A percentile compares a stretch with the other conserved stretches of the same genome.
phyloP scores from a whole-genome alignment of 495 filamentous ascomycete genomes.

The Halenospora varia region DNA sequence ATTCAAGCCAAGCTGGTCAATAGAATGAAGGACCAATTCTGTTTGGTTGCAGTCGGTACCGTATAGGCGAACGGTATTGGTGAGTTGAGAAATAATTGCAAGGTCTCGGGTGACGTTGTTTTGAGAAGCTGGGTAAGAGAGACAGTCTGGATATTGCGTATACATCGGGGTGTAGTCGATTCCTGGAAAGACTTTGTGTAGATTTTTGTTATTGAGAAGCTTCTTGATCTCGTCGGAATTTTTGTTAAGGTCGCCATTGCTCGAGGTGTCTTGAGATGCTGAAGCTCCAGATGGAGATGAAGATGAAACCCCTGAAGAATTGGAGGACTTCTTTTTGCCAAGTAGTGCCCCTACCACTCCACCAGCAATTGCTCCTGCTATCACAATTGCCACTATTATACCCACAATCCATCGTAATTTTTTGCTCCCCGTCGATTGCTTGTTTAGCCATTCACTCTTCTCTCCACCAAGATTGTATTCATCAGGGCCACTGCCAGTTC shows the following conservation, averaged over 20 bases:
- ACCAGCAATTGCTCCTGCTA: constrained; percentile 71
- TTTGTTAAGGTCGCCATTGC: constrained; percentile 66
- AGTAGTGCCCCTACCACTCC: constrained; percentile 71
- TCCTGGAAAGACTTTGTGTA: constrained; percentile 95
- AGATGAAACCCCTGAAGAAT: constrained; percentile 11
- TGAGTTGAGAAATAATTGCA: constrained; percentile 87
- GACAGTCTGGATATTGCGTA: constrained; percentile 83
- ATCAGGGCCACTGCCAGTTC: constrained; percentile 8
- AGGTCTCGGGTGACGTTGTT: constrained; percentile 94
- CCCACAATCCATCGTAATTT: constrained; percentile 69
- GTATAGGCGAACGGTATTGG: constrained; percentile 85
- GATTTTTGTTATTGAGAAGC: constrained; percentile 70
- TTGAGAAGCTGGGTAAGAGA: constrained; percentile 73
- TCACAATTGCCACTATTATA: constrained; percentile 52
- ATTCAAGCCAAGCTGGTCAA: constrained; percentile 66
- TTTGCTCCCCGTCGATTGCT: constrained; percentile 58
- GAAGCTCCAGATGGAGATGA: constrained; percentile 12
- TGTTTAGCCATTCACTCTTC: constrained; percentile 29
- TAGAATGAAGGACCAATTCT: constrained; percentile 83
- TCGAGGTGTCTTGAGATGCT: constrained; percentile 36
- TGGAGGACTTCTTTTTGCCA: constrained; percentile 29
- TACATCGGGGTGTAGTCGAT: constrained; percentile 95
- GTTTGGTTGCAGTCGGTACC: constrained; percentile 99
- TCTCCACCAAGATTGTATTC: constrained; percentile 19
- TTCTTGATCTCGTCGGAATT: constrained; percentile 76